These are phyloP conservation scores for Phanerochaete carnosa DNA, from an alignment of 768 basidiomycete species.

Conservation along the genomic window DNA sequence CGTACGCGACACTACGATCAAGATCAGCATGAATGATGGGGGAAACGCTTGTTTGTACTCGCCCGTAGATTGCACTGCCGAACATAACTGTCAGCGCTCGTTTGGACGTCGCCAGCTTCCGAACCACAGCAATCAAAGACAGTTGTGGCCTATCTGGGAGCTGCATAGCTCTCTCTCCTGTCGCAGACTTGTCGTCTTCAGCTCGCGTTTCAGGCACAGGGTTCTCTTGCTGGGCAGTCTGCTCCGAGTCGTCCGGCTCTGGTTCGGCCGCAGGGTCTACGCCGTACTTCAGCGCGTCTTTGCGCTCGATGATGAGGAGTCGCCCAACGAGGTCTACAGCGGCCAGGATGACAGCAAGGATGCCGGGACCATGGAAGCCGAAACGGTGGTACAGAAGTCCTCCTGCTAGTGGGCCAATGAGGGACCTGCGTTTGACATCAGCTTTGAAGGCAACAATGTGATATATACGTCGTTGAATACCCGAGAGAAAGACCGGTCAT, in stretches of 20 bases:
- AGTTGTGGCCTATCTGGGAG: neutral
- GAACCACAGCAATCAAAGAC: constrained; percentile 19
- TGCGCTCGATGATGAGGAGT: constrained; percentile 35
- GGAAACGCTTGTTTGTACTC: constrained; percentile 6
- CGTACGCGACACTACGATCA: constrained; percentile 22
- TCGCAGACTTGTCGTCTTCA: neutral
- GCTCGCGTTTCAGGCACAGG: neutral
- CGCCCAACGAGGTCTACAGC: constrained; percentile 34
- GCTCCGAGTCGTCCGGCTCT: neutral
- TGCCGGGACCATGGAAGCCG: constrained; percentile 36
- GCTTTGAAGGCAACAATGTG: neutral
- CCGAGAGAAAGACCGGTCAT: constrained; percentile 38
- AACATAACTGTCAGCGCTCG: constrained; percentile 26
- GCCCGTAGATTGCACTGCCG: constrained; percentile 34
- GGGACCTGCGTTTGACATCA: constrained; percentile 18
- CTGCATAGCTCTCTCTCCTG: neutral
- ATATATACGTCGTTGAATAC: constrained; percentile 16
- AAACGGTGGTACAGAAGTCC: constrained; percentile 34
- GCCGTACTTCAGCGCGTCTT: constrained; percentile 31
- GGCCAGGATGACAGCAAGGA: constrained; percentile 33
- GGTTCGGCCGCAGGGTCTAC: constrained; percentile 18
- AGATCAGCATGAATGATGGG: no score
- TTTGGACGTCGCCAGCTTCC: constrained; percentile 22
- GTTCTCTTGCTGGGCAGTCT: neutral
- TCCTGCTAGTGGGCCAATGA: constrained; percentile 36